Evolutionary conservation across 805 yeast species (phyloP), one percentile per base, ranked within the genome.

Genomic region (Metschnikowia bowlesiae): DNA sequence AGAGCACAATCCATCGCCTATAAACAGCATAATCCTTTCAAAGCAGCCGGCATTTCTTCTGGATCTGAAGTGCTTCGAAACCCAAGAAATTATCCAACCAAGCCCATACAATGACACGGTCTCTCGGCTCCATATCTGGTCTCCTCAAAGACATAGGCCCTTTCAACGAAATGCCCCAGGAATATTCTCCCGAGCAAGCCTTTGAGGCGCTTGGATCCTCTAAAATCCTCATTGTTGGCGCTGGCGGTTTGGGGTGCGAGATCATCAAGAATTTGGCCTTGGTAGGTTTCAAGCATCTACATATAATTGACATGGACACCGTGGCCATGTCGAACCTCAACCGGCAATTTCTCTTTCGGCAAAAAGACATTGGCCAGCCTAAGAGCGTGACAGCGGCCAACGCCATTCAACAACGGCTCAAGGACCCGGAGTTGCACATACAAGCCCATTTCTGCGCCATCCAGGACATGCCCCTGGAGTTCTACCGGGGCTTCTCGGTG

Each of bases 201-300:
- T 39, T 50, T 4, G 16, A 51, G 1, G 62, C 69, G 3, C 56
- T 73, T 4, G 28, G 36, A 6, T 47, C 47, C 5, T 48, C 68
- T 14, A 63, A 61, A 30, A 56, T 74, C 6, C 57, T 74, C 28
- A 80, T 81, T 7, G 77, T 86, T 41, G 95, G 95, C 1, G 92
- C 92, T 1, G 95, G 95, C 0, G 95, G 95, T 0, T 68, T 87
- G 26, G 95, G 95, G 3, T 87, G 95, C 67, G 94, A 87, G 64
- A 83, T 87, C 31, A 66, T 87, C 42, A 87, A 87, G 66, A 79
- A 85, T 63, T 70, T 87, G 46, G 87, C 87, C 1, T 68, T 83
- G 32, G 73, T 82, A n/a, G 92, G 92, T 4, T 84, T 87, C 61
- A 69, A 68, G 50, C 67, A 81, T 44, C 79, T 87, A 31, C 81